phyloP scores from a whole-genome alignment of 192 early-diverging fungal species.

The Polychytrium aggregatum region DNA sequence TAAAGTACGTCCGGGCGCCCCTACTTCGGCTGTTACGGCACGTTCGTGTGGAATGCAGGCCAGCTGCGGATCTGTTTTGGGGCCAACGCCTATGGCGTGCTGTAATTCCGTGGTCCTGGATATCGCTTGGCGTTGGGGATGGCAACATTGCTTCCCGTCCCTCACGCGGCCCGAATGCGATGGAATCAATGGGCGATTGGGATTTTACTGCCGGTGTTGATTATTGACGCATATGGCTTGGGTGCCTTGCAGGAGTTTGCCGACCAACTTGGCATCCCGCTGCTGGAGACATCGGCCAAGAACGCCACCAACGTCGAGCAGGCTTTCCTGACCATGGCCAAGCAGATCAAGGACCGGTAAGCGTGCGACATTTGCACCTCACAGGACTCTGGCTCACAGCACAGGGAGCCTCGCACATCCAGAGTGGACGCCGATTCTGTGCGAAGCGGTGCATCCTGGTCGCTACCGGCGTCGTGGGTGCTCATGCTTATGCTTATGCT shows the following conservation, averaged over 20 bases:
- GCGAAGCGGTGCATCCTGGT: too few species aligned
- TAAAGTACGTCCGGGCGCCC: constrained; percentile 33
- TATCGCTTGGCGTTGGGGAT: background rate
- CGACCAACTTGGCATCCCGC: constrained; percentile 74
- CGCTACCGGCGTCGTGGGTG: too few species aligned
- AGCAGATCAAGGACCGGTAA: constrained; percentile 99
- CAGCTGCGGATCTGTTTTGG: background rate
- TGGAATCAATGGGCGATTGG: background rate
- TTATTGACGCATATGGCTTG: background rate
- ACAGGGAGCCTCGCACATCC: too few species aligned
- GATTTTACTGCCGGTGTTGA: background rate
- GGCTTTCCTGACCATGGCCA: constrained; percentile 99
- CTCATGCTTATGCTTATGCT: too few species aligned
- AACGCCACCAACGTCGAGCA: constrained; percentile 96
- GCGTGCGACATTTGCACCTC: too few species aligned
- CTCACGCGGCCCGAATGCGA: background rate
- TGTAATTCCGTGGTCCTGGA: background rate
- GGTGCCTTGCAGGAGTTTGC: constrained; percentile 69
- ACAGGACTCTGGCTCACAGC: too few species aligned
- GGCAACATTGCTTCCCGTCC: background rate
- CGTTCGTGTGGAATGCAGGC: background rate
- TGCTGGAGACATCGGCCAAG: constrained; percentile 97
- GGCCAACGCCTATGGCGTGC: background rate
- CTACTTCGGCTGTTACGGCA: background rate
- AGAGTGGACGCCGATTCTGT: too few species aligned